Percentiles rank a stretch among this genome's conserved stretches.
phyloP scores from a whole-genome alignment of 257 asterid species.

The Ophiorrhiza pumila region DNA sequence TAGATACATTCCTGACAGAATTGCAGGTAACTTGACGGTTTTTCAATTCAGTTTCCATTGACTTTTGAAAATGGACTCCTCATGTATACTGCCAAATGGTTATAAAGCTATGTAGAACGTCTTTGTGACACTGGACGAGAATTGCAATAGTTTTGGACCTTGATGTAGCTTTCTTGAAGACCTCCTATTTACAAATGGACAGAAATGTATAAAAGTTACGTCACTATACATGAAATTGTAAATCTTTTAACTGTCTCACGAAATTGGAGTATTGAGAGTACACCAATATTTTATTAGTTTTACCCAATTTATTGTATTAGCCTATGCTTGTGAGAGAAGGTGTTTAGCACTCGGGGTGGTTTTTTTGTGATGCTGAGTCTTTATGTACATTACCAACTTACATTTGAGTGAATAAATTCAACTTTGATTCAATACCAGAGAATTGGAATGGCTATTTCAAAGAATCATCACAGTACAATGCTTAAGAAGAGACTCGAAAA shows the following conservation, averaged over 20 bases:
- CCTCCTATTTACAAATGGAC: not conserved
- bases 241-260: not conserved
- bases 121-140: not conserved
- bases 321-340: not conserved
- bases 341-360: not conserved
- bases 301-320: not conserved
- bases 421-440: not conserved
- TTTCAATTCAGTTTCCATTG: not conserved
- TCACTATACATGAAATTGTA: not conserved
- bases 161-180: not conserved
- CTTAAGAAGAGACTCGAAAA: slow-evolving; percentile 4
- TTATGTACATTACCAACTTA: not conserved
- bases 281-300: not conserved
- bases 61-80: not conserved
- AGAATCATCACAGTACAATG: not conserved
- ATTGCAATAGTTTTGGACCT: not conserved
- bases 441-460: not conserved
- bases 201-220: not conserved
- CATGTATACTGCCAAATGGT: not conserved
- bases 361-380: not conserved
- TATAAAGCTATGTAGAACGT: not conserved
- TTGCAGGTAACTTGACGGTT: slow-evolving; percentile 53
- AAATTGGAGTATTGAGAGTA: not conserved
- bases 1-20: slow-evolving; percentile 83
- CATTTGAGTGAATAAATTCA: not conserved